Percentiles rank a stretch among this genome's conserved stretches.
phyloP scores from a whole-genome alignment of 1,284 basidiomycete species.

The Inonotus hispidus region DNA sequence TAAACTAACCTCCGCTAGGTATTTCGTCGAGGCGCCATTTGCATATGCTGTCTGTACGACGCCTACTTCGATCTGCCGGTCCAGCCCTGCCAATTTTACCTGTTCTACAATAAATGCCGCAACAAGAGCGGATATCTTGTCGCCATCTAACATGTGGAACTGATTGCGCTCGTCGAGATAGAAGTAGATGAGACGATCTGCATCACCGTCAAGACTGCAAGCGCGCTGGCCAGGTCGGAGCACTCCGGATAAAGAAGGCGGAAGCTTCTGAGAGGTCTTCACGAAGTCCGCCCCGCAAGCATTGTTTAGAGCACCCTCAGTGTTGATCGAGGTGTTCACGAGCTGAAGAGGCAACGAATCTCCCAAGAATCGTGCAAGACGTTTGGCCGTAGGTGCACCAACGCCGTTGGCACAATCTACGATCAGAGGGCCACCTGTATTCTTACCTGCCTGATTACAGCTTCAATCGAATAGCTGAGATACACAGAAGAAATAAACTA shows the following conservation, averaged over 20 bases:
- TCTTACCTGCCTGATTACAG: slow-evolving; percentile 50
- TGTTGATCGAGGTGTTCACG: slow-evolving; percentile 64
- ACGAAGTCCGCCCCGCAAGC: slow-evolving; percentile 96
- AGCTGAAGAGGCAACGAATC: slow-evolving; percentile 52
- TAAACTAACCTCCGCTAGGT: slow-evolving; percentile 66
- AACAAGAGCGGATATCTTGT: slow-evolving; percentile 95
- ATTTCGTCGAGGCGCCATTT: slow-evolving; percentile 95
- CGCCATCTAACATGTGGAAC: slow-evolving; percentile 95
- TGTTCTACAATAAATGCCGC: slow-evolving; percentile 92
- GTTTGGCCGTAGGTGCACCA: slow-evolving; percentile 68
- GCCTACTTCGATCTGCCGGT: slow-evolving; percentile 72
- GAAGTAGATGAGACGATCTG: slow-evolving; percentile 95
- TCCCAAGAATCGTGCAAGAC: slow-evolving; percentile 52
- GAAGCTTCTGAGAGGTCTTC: slow-evolving; percentile 86
- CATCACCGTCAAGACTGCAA: slow-evolving; percentile 96
- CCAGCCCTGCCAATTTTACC: slow-evolving; percentile 78
- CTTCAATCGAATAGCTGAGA: not conserved
- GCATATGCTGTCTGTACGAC: slow-evolving; percentile 99
- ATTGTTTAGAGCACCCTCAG: slow-evolving; percentile 76
- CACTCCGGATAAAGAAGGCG: slow-evolving; percentile 60
- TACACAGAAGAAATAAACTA: not conserved
- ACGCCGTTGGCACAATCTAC: slow-evolving; percentile 99
- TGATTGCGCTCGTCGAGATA: slow-evolving; percentile 73
- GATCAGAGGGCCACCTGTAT: slow-evolving; percentile 55
- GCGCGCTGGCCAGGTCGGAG: slow-evolving; percentile 72